Conservation (phyloP, 2,329 filamentous ascomycete species). For the Apiospora phragmitis region DNA sequence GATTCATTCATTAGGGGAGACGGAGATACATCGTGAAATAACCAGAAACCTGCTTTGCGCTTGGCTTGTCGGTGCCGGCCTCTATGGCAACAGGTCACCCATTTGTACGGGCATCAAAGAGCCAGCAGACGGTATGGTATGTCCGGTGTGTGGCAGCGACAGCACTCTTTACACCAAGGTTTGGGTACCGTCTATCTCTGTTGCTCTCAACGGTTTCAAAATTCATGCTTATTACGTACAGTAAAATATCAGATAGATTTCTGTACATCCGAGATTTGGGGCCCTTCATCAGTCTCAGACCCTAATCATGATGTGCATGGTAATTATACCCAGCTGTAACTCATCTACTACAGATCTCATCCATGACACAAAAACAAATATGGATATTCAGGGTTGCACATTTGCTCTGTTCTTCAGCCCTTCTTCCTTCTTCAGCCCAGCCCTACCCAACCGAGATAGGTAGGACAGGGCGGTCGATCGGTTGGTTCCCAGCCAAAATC, state of each 20-base stretch:
- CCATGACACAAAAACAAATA: conserved; percentile 1
- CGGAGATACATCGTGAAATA: neutral
- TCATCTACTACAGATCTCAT: neutral
- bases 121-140: neutral
- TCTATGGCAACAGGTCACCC: neutral
- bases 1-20: neutral
- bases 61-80: neutral
- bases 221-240: neutral
- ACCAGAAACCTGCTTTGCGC: neutral
- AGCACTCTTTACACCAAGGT: neutral
- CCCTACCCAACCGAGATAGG: neutral
- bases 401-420: conserved; percentile 1
- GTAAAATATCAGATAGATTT: no score
- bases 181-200: neutral
- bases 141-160: no score
- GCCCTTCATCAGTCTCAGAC: neutral
- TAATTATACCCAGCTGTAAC: neutral
- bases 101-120: neutral
- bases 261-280: neutral
- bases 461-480: neutral
- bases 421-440: neutral
- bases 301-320: neutral
- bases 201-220: neutral
- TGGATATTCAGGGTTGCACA: neutral
- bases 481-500: neutral